Conservation (phyloP, 495 filamentous ascomycete genomes). For the Penicillium dipodomyicola region DNA sequence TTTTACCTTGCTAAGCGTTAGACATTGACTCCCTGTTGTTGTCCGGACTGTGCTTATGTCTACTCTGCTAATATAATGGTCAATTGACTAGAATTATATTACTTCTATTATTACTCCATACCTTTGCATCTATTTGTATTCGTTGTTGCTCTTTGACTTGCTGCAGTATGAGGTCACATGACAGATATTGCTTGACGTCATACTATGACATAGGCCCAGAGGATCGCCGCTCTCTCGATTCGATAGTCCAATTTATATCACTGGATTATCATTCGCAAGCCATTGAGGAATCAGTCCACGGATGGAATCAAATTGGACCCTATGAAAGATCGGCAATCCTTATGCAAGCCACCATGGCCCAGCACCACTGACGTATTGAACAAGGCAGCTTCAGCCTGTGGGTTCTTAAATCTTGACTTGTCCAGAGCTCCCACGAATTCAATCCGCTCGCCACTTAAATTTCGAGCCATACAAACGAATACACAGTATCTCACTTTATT, state of each 20-base stretch:
- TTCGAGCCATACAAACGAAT: not conserved
- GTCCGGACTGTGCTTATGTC: no score
- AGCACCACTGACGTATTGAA: conserved; percentile 10
- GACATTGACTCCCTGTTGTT: not conserved
- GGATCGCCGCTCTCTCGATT: conserved; percentile 2
- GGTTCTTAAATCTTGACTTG: conserved; percentile 9
- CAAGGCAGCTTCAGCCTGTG: not conserved
- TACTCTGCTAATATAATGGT: not conserved
- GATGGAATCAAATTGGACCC: not conserved
- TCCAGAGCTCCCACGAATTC: not conserved
- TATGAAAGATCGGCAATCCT: not conserved
- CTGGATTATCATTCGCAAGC: conserved; percentile 3
- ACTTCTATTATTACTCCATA: not conserved
- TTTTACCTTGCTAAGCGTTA: not conserved
- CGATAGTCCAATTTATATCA: not conserved
- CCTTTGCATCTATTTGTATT: not conserved
- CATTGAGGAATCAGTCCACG: not conserved
- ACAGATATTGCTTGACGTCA: conserved; percentile 3
- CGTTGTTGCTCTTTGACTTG: not conserved
- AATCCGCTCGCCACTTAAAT: not conserved
- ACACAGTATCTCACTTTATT: not conserved
- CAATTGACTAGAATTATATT: not conserved
- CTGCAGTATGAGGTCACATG: conserved; percentile 6
- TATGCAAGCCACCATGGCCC: conserved; percentile 1
- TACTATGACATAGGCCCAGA: conserved; percentile 8